These are phyloP conservation scores for Hygrocybe coccinea DNA, from an alignment of 768 basidiomycete genomes.

Conservation along the genomic window DNA sequence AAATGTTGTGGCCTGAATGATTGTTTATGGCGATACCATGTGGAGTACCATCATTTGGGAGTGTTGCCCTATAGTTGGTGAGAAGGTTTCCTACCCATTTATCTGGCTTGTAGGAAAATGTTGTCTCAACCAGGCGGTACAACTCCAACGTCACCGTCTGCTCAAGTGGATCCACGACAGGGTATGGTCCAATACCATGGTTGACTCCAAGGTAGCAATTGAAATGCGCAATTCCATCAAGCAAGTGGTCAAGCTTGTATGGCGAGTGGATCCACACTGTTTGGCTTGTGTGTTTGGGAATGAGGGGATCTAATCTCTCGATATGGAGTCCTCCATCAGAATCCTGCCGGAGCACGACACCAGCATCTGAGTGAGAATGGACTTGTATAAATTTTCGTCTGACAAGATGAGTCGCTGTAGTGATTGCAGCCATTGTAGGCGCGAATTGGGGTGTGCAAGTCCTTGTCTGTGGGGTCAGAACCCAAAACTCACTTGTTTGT, in stretches of 20 bases:
- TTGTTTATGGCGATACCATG: conserved; percentile 38
- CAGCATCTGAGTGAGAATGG: background rate
- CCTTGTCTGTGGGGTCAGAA: no score
- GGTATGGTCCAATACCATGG: conserved; percentile 7
- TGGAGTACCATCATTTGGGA: conserved; percentile 15
- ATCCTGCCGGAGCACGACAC: background rate
- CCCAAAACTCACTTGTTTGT: no score
- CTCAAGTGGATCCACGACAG: conserved; percentile 12
- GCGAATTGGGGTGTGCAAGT: no score
- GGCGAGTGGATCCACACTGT: background rate
- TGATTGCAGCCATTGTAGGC: no score
- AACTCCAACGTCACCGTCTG: conserved; percentile 22
- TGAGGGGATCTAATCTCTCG: conserved; percentile 6
- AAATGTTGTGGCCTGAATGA: conserved; percentile 28
- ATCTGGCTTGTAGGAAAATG: background rate
- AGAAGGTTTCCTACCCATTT: background rate
- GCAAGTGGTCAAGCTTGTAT: background rate
- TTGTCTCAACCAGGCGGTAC: conserved; percentile 10
- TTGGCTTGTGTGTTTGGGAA: background rate
- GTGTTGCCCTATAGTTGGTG: background rate
- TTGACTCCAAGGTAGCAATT: conserved; percentile 26
- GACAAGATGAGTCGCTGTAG: no score
- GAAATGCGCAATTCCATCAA: conserved; percentile 19
- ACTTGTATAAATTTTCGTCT: conserved; percentile 1
- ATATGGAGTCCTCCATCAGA: background rate